A percentile compares a stretch with the other conserved stretches of the same genome.
Conservation (phyloP, 768 basidiomycete species). For the Tephrocybe rancida region DNA sequence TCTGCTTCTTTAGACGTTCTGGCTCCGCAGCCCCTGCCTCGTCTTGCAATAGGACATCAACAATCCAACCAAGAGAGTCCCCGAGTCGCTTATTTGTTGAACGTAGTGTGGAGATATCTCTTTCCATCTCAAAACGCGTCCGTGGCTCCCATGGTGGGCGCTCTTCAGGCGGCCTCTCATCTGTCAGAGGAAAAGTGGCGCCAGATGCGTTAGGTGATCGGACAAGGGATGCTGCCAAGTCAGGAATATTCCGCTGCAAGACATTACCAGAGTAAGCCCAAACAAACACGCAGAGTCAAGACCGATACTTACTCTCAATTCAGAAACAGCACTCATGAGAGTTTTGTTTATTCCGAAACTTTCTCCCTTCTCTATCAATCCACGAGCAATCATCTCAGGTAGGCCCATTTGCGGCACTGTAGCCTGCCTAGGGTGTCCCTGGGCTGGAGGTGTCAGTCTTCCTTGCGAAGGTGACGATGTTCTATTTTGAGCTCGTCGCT, state of each 20-base stretch:
- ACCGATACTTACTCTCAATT: constrained; percentile 59
- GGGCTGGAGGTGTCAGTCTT: constrained; percentile 12
- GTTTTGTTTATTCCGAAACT: constrained; percentile 85
- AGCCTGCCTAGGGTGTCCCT: constrained; percentile 39
- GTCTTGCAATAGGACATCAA: constrained; percentile 68
- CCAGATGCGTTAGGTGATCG: constrained; percentile 52
- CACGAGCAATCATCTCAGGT: constrained; percentile 73
- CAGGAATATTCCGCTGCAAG: constrained; percentile 79
- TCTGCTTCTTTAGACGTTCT: constrained; percentile 42
- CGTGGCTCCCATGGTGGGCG: constrained; percentile 71
- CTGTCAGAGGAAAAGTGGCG: constrained; percentile 62
- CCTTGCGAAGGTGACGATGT: constrained; percentile 15
- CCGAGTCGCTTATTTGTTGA: constrained; percentile 66
- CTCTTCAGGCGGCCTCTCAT: constrained; percentile 59
- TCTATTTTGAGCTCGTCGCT: constrained; percentile 35
- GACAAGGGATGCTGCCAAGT: constrained; percentile 70
- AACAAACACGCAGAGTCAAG: not conserved
- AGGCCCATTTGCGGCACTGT: constrained; percentile 51
- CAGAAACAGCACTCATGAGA: constrained; percentile 77
- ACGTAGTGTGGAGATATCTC: constrained; percentile 56
- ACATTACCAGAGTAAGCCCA: not conserved
- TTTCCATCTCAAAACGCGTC: constrained; percentile 70
- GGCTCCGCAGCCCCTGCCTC: constrained; percentile 43
- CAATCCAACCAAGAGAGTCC: constrained; percentile 72
- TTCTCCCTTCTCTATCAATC: constrained; percentile 75